phyloP scores from a whole-genome alignment of 1,139 yeast genomes.

The Scheffersomyces cryptocercus region DNA sequence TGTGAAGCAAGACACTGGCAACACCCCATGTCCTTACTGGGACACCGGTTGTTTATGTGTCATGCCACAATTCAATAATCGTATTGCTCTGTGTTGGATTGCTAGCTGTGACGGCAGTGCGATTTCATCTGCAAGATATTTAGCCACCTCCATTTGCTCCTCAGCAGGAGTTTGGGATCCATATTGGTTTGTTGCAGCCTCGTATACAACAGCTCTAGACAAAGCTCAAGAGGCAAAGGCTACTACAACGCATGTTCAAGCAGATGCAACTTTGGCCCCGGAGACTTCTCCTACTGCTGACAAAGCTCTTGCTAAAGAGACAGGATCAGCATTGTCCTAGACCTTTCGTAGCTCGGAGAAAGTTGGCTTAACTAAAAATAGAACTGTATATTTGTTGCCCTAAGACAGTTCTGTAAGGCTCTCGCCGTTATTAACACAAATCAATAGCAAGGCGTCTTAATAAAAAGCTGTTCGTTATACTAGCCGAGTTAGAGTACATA shows the following conservation, averaged over 20 bases:
- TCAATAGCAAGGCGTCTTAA: too few relatives aligned
- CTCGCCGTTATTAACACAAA: too few relatives aligned
- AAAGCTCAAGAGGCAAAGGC: conserved; percentile 6
- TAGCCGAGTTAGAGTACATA: too few relatives aligned
- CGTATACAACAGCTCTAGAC: background rate
- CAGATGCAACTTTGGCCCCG: background rate
- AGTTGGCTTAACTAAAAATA: too few relatives aligned
- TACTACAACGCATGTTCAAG: background rate
- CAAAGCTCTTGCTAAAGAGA: too few relatives aligned
- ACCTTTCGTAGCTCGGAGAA: too few relatives aligned
- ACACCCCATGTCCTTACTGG: conserved; percentile 43
- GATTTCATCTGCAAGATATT: conserved; percentile 20
- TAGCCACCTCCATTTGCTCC: conserved; percentile 27
- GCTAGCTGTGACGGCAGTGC: conserved; percentile 26
- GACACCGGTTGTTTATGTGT: conserved; percentile 42
- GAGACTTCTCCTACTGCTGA: too few relatives aligned
- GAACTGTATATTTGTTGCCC: too few relatives aligned
- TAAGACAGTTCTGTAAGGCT: too few relatives aligned
- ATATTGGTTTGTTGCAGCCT: conserved; percentile 23
- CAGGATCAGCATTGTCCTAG: too few relatives aligned
- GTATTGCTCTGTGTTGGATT: conserved; percentile 32
- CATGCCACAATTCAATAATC: conserved; percentile 29
- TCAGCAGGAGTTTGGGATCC: conserved; percentile 28
- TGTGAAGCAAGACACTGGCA: conserved; percentile 19
- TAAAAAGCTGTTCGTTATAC: too few relatives aligned